phyloP scores from a whole-genome alignment of 495 filamentous ascomycete genomes.

The Elasticomyces elasticus region DNA sequence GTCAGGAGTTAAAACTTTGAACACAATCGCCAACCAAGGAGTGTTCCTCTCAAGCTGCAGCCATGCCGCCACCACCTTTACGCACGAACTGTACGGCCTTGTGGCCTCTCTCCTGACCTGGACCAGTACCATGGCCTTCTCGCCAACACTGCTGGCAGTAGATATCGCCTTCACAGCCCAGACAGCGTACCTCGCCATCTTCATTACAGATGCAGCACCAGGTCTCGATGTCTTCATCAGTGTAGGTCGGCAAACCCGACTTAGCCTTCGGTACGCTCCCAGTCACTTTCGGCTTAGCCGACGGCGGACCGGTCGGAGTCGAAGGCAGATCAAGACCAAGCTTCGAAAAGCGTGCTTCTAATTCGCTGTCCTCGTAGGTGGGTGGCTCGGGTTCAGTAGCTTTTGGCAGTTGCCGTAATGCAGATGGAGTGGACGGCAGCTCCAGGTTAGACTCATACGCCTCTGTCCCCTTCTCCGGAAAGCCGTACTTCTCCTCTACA shows the following conservation, averaged over 20 bases:
- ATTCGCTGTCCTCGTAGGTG: conserved; percentile 19
- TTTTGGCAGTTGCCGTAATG: neutral
- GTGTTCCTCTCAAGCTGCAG: conserved; percentile 3
- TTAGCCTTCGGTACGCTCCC: conserved; percentile 15
- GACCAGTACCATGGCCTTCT: conserved; percentile 46
- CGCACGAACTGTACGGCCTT: conserved; percentile 17
- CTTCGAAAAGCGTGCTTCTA: conserved; percentile 16
- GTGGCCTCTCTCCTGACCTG: conserved; percentile 20
- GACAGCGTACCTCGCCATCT: conserved; percentile 51
- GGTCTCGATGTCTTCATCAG: conserved; percentile 53
- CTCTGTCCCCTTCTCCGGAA: neutral
- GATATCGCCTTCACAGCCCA: conserved; percentile 54
- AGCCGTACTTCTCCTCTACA: conserved; percentile 22
- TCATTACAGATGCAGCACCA: conserved; percentile 66
- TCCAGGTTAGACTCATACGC: neutral
- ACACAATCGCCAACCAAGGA: neutral
- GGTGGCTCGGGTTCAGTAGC: conserved; percentile 5
- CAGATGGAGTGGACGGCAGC: conserved; percentile 18
- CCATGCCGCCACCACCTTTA: conserved; percentile 7
- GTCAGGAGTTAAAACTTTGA: neutral
- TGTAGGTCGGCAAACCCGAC: conserved; percentile 32
- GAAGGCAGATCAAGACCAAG: conserved; percentile 24
- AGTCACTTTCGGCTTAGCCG: conserved; percentile 14
- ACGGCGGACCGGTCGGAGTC: conserved; percentile 23
- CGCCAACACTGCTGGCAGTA: conserved; percentile 60